These are phyloP conservation scores for Erodium texanum DNA, from an alignment of 441 rosid species.

Conservation along the genomic window DNA sequence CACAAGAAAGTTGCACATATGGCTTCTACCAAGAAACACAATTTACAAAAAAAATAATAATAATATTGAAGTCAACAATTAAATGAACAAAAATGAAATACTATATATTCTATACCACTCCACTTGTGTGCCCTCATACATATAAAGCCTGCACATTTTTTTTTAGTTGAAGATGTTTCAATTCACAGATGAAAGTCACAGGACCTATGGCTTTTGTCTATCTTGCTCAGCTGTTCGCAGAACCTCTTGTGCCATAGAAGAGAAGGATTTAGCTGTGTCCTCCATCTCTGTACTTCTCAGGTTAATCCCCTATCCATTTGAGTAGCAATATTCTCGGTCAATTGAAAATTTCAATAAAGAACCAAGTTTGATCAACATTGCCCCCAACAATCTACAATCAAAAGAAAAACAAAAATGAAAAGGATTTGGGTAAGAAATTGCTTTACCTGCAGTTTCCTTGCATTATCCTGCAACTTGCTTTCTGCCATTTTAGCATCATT, in stretches of 20 bases:
- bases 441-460: constrained; percentile 63
- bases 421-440: background rate
- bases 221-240: constrained; percentile 57
- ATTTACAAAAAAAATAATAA: too few species aligned
- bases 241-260: constrained; percentile 71
- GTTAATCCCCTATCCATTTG: constrained; percentile 55
- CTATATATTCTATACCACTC: background rate
- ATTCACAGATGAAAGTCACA: too few species aligned
- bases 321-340: background rate
- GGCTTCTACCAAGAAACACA: background rate
- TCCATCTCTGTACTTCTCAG: constrained; percentile 71
- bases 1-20: background rate
- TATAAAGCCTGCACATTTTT: too few species aligned
- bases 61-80: background rate
- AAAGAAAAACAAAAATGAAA: too few species aligned
- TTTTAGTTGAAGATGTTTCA: too few species aligned
- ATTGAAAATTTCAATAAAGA: background rate
- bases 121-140: too few species aligned
- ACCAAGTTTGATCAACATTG: background rate
- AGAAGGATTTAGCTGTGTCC: constrained; percentile 77
- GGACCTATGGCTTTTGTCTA: constrained; percentile 28
- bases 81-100: background rate
- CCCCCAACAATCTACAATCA: too few species aligned
- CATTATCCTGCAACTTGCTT: constrained; percentile 73
- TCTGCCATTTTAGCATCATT: constrained; percentile 68